Evolutionary conservation across 768 basidiomycete species (phyloP), one percentile per base, ranked within the genome.

Genomic region (Trametes villosa): DNA sequence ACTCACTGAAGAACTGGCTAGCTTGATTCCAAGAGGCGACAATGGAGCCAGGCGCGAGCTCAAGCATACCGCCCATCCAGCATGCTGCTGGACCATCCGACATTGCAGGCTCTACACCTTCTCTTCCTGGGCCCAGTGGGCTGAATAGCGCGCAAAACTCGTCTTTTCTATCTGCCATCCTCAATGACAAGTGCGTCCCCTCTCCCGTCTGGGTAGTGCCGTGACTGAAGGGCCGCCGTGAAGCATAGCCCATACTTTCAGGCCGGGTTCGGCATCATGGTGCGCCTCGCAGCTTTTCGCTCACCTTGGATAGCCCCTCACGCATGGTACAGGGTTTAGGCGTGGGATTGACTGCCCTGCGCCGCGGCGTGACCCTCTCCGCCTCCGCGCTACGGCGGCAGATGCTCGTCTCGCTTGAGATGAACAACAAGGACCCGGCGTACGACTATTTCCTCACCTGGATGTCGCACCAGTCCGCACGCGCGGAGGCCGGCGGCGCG

Each of bases 241-340:
- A 55, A 65, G 68, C 56, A 70, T 68, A 99, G 97, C 72, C 96
- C 94, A 36, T 96, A 94, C 78, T 98, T 99, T 72, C 93, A 96
- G 72, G 97, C 96, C 48, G 96, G 97, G 27, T 98, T 98, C 69
- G 97, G 96, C 34, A 83, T 99, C 36, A 96, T 98, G 95, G 96
- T 96, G 65, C 59, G 76, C 62, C n/a, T n/a, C n/a, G n/a, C n/a
- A n/a, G n/a, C n/a, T n/a, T n/a, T n/a, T n/a, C n/a, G n/a, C n/a
- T n/a, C n/a, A n/a, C n/a, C n/a, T n/a, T n/a, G n/a, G n/a, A n/a
- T n/a, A n/a, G n/a, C n/a, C n/a, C n/a, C 20, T 49, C 36, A 49
- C 15, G 15, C 22, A 38, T 8, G 13, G 3, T 48, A 9, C 64
- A 98, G 96, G 92, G 94, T n/a, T 79, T 98, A 45, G 94, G 94